Conservation (phyloP, 2,329 filamentous ascomycete species). For the Cladophialophora exuberans region DNA sequence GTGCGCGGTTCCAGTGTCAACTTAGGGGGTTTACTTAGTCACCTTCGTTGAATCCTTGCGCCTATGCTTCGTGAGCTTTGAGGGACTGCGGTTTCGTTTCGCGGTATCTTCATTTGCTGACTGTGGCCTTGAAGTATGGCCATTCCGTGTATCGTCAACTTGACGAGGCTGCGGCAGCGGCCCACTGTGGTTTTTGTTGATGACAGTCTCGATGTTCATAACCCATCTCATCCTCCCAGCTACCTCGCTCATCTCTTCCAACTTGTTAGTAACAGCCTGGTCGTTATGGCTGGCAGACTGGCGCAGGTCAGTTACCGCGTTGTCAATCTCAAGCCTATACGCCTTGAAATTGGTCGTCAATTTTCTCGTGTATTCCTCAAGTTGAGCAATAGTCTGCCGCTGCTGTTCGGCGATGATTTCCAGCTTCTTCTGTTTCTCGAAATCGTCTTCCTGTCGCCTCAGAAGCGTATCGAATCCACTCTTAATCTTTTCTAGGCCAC, state of each 20-base stretch:
- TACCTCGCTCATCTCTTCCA: slow-evolving; percentile 46
- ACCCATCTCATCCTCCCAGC: slow-evolving; percentile 53
- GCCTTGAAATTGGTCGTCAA: slow-evolving; percentile 44
- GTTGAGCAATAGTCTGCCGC: slow-evolving; percentile 46
- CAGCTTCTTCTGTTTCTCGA: slow-evolving; percentile 44
- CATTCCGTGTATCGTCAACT: background rate
- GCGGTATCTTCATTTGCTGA: slow-evolving; percentile 10
- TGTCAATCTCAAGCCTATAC: slow-evolving; percentile 48
- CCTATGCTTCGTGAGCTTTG: slow-evolving; percentile 28
- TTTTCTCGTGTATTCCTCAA: slow-evolving; percentile 45
- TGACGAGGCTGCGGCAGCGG: background rate
- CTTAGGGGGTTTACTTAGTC: slow-evolving; percentile 19
- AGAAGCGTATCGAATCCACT: slow-evolving; percentile 40
- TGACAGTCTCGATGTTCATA: slow-evolving; percentile 46
- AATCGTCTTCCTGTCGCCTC: slow-evolving; percentile 41
- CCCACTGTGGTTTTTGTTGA: slow-evolving; percentile 28
- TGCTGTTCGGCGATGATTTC: slow-evolving; percentile 52
- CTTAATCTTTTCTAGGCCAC: slow-evolving; percentile 43
- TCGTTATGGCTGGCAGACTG: slow-evolving; percentile 33
- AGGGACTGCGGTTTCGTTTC: slow-evolving; percentile 23
- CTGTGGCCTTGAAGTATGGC: slow-evolving; percentile 1
- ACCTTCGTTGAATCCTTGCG: slow-evolving; percentile 31
- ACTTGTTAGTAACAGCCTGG: slow-evolving; percentile 39
- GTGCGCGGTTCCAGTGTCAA: background rate
- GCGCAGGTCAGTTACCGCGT: slow-evolving; percentile 39